A percentile compares a stretch with the other conserved stretches of the same genome.
These are phyloP conservation scores for Kwoniella mangroviensis DNA, from an alignment of 768 basidiomycete species.

Conservation along the genomic window DNA sequence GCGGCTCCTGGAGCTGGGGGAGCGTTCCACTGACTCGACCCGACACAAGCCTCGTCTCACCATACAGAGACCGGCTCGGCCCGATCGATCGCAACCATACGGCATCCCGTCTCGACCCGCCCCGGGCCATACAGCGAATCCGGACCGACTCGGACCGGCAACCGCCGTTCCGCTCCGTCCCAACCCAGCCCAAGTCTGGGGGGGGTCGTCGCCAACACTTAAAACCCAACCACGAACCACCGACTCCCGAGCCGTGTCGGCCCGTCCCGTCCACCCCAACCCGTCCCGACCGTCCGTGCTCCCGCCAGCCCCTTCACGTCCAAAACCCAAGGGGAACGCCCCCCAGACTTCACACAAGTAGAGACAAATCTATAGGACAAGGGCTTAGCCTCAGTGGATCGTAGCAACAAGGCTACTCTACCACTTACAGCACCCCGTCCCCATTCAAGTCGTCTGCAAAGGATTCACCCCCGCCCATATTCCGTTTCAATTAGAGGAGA, in stretches of 20 bases:
- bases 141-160: not conserved
- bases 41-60: not conserved
- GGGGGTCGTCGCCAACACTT: conserved; percentile 3
- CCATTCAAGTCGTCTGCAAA: conserved; percentile 79
- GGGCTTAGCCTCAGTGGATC: conserved; percentile 77
- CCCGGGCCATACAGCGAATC: not conserved
- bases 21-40: not conserved
- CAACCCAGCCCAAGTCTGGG: not conserved
- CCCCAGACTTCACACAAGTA: conserved; percentile 19
- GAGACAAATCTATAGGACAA: conserved; percentile 71
- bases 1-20: not conserved
- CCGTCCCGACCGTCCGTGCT: not conserved
- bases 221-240: not conserved
- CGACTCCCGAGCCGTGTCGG: not conserved
- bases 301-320: conserved; percentile 2
- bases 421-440: conserved; percentile 71
- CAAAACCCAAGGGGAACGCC: conserved; percentile 4
- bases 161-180: not conserved
- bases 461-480: conserved; percentile 71
- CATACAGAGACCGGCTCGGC: not conserved
- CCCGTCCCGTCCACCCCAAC: not conserved
- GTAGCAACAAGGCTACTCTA: conserved; percentile 79
- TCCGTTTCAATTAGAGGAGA: conserved; percentile 66
- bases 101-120: not conserved
- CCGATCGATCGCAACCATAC: not conserved